Evolutionary conservation across 2,329 filamentous ascomycete genomes (phyloP).

Genomic region (Westerdykella aurantiaca): DNA sequence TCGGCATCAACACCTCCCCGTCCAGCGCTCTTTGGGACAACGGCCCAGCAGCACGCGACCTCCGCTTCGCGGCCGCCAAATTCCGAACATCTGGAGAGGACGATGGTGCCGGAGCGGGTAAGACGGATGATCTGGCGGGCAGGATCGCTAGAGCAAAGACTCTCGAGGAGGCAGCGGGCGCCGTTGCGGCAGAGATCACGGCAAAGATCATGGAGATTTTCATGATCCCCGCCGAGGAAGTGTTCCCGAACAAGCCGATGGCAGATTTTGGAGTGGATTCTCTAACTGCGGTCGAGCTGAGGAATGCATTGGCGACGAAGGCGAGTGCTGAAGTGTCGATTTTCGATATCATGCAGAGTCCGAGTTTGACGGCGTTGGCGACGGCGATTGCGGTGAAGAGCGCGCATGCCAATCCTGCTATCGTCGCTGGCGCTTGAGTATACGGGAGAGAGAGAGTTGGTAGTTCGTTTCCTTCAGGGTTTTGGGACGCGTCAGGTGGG

Average conservation of each 20-base stretch:
- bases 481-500: too few species aligned
- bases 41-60: not conserved
- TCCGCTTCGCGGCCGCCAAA: slow-evolving; percentile 4
- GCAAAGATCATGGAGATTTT: slow-evolving; percentile 5
- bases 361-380: slow-evolving; percentile 1
- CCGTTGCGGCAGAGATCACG: slow-evolving; percentile 5
- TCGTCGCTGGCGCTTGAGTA: too few species aligned
- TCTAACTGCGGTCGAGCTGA: slow-evolving; percentile 20
- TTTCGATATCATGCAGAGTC: slow-evolving; percentile 12
- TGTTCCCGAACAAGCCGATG: slow-evolving; percentile 5
- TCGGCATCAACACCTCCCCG: slow-evolving; percentile 3
- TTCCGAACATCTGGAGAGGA: not conserved
- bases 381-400: not conserved
- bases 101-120: too few species aligned
- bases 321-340: slow-evolving; percentile 14
- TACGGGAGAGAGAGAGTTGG: too few species aligned
- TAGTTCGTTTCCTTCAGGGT: too few species aligned
- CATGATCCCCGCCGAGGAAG: slow-evolving; percentile 5
- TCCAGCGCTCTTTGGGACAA: not conserved
- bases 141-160: not conserved
- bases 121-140: not conserved
- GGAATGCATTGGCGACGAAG: slow-evolving; percentile 17
- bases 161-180: slow-evolving; percentile 2
- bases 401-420: not conserved
- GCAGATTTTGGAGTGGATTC: slow-evolving; percentile 20